These are phyloP conservation scores for Cadophora luteo-olivacea DNA, from an alignment of 2,329 filamentous ascomycete species.

Conservation along the genomic window DNA sequence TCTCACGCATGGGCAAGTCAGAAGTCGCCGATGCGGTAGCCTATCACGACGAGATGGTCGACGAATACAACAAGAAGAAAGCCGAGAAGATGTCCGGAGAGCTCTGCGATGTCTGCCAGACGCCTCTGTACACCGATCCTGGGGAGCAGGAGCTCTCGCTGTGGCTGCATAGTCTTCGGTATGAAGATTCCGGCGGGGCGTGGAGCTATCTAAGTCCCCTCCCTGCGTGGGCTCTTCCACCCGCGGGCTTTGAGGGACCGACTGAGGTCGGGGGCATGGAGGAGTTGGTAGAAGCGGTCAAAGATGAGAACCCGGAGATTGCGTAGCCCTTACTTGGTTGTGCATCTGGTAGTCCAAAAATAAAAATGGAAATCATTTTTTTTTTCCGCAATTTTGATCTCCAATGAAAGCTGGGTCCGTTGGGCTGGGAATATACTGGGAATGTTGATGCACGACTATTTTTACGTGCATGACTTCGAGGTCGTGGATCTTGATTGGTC, in stretches of 20 bases:
- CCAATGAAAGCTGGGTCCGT: not conserved
- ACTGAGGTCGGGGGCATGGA: constrained; percentile 69
- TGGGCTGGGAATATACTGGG: not conserved
- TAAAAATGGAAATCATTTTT: not conserved
- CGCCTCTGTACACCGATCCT: constrained; percentile 91
- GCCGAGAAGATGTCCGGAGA: constrained; percentile 93
- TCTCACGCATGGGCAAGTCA: constrained; percentile 91
- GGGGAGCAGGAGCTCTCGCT: constrained; percentile 89
- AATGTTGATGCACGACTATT: not conserved
- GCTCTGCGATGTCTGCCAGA: constrained; percentile 80
- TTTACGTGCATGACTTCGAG: not conserved
- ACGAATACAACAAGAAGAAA: constrained; percentile 86
- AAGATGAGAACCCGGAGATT: constrained; percentile 44
- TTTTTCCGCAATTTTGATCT: not conserved
- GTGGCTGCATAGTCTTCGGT: constrained; percentile 91
- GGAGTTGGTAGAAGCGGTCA: constrained; percentile 59
- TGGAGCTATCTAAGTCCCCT: constrained; percentile 84
- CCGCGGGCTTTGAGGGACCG: constrained; percentile 63
- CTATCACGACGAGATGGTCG: constrained; percentile 93
- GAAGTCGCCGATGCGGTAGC: constrained; percentile 89
- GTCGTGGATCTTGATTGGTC: not conserved
- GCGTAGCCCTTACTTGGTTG: constrained; percentile 29
- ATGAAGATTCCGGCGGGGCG: constrained; percentile 76
- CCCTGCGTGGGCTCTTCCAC: constrained; percentile 87
- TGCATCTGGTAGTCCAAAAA: constrained; percentile 5